A percentile compares a stretch with the other conserved stretches of the same genome.
Evolutionary conservation across 441 rosid genomes (phyloP).

Genomic region (Gossypium schwendimanii): DNA sequence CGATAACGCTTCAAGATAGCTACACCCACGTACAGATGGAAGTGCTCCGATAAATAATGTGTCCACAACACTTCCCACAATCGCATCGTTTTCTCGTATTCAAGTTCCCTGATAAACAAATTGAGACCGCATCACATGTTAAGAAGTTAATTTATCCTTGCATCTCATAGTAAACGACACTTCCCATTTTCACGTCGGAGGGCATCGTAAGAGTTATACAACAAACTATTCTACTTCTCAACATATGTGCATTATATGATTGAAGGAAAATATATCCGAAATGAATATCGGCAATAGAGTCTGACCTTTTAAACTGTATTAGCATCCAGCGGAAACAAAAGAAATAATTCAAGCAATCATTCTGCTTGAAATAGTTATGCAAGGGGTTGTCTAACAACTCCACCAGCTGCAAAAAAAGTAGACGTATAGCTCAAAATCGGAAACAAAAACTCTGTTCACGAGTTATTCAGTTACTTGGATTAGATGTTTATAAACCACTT

Average conservation of each 20-base stretch:
- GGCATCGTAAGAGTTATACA: background rate
- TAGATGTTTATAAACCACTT: background rate
- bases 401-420: conserved; percentile 61
- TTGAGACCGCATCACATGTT: background rate
- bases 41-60: conserved; percentile 71
- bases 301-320: conserved; percentile 90
- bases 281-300: background rate
- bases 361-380: conserved; percentile 86
- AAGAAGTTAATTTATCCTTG: background rate
- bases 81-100: conserved; percentile 68
- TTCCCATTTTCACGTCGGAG: background rate
- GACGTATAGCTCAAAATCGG: conserved; percentile 13
- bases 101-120: conserved; percentile 62
- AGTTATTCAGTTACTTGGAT: background rate
- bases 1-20: conserved; percentile 87
- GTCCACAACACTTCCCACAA: conserved; percentile 98
- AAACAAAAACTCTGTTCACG: background rate
- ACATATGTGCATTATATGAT: background rate
- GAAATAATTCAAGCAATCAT: conserved; percentile 96
- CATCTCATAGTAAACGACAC: background rate
- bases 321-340: conserved; percentile 99
- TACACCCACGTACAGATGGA: conserved; percentile 78
- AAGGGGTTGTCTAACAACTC: conserved; percentile 84
- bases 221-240: background rate
- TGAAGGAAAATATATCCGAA: background rate